Evolutionary conservation across 2,329 filamentous ascomycete species (phyloP), one percentile per base, ranked within the genome.

Genomic region (Xylaria sp.): DNA sequence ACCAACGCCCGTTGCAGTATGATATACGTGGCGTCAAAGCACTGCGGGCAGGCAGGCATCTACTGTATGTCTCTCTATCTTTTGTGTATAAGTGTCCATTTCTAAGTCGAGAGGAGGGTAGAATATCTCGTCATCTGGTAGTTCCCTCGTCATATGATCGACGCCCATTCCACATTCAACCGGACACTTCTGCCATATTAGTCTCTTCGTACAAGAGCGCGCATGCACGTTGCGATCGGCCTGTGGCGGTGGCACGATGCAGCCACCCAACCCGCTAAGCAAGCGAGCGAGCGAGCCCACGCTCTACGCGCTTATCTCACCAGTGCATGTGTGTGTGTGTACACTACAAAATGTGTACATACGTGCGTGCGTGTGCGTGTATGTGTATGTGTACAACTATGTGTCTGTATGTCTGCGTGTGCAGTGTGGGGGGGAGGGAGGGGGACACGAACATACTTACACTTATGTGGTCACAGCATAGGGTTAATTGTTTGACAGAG

Each of bases 121-220:
- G 54, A 50, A 57, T 50, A 51, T 47, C 61, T 31, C 15, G 51
- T 54, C 53, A 57, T 65, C 60, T 64, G 65, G 61, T 59, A 50
- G 60, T 58, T 66, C 47, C 9, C 66, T 64, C 63, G 59, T 73
- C 70, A 72, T 71, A 70, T 72, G 71, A 72, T 72, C 67, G 68
- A 63, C 68, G 51, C 60, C 60, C 45, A 47, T 47, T 47, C 45
- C 25, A 31, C 60, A 70, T 71, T 72, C 67, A 70, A 45, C 69
- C 72, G 71, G 70, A 55, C 63, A 66, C 65, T 71, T 72, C 68
- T 71, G 50, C 71, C 70, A 69, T 64, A 64, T 53, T 67, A 53
- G 60, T 50, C 46, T 35, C 40, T 45, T 35, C 40, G 38, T 43
- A n/a, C 28, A 28, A 55, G 46, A 49, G 33, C 63, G 45, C 60